phyloP scores from a whole-genome alignment of 2,329 filamentous ascomycete species.

The Pestalotiopsis sp. region DNA sequence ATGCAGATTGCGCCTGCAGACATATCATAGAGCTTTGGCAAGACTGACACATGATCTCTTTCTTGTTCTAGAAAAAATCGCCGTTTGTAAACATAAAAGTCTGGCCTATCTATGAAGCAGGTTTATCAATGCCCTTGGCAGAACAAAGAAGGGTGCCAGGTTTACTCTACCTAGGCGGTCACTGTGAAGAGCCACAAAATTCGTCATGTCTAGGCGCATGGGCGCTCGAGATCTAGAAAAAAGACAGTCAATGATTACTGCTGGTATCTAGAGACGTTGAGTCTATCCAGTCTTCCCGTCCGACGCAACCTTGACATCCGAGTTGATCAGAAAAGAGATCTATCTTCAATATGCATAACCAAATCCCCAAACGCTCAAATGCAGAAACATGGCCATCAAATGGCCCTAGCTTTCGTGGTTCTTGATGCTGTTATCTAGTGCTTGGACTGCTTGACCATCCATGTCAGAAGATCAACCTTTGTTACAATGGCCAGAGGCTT shows the following conservation, averaged over 20 bases:
- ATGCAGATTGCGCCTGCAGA: background rate
- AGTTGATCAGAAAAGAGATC: constrained; percentile 16
- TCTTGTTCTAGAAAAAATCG: background rate
- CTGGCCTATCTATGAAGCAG: background rate
- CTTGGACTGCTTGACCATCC: constrained; percentile 74
- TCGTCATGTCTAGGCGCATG: background rate
- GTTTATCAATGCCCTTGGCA: background rate
- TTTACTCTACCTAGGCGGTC: background rate
- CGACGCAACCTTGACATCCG: background rate
- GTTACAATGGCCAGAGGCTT: constrained; percentile 91
- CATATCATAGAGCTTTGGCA: background rate
- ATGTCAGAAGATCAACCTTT: constrained; percentile 93
- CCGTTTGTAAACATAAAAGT: background rate
- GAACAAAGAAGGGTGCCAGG: background rate
- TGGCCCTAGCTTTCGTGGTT: background rate
- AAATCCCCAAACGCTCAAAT: constrained; percentile 3
- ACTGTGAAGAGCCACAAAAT: background rate
- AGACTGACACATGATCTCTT: background rate
- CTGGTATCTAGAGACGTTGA: constrained; percentile 32
- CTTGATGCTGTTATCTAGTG: constrained; percentile 9
- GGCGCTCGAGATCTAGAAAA: background rate
- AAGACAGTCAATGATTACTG: constrained; percentile 9
- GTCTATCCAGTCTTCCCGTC: constrained; percentile 22
- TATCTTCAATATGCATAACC: background rate
- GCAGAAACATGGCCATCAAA: background rate